A percentile compares a stretch with the other conserved stretches of the same genome.
Evolutionary conservation across 1,139 yeast genomes (phyloP).

Genomic region (Blastobotrys ciferrii): DNA sequence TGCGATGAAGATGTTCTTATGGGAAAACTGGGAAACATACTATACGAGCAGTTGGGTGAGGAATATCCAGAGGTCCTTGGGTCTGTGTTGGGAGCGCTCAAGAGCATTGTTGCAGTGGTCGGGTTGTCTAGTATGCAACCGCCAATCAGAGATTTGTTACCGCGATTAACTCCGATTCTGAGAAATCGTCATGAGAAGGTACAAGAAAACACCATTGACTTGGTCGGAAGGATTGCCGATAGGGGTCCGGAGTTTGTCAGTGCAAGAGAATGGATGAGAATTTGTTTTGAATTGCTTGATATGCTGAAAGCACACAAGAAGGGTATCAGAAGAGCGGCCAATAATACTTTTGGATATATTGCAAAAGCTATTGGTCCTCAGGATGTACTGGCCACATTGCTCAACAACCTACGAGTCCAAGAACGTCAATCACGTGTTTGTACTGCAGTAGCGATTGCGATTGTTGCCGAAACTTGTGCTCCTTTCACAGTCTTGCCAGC

Average conservation of each 20-base stretch:
- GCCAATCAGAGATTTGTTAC: slow-evolving; percentile 77
- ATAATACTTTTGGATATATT: slow-evolving; percentile 85
- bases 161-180: slow-evolving; percentile 87
- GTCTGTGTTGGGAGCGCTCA: slow-evolving; percentile 71
- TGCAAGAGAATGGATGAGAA: slow-evolving; percentile 97
- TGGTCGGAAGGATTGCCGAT: slow-evolving; percentile 81
- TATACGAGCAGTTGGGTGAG: slow-evolving; percentile 92
- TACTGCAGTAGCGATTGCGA: slow-evolving; percentile 97
- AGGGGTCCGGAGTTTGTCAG: slow-evolving; percentile 83
- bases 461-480: slow-evolving; percentile 89
- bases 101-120: slow-evolving; percentile 49
- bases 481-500: slow-evolving; percentile 97
- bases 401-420: slow-evolving; percentile 84
- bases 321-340: slow-evolving; percentile 79
- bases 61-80: slow-evolving; percentile 93
- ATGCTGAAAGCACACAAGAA: slow-evolving; percentile 84
- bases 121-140: slow-evolving; percentile 70
- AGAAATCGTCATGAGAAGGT: slow-evolving; percentile 90
- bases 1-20: slow-evolving; percentile 67
- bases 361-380: slow-evolving; percentile 96
- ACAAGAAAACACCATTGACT: slow-evolving; percentile 76
- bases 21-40: slow-evolving; percentile 66
- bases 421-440: slow-evolving; percentile 96
- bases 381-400: slow-evolving; percentile 80
- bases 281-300: slow-evolving; percentile 86